Conservation (phyloP, 805 yeast species). For the Clavispora santaluciae region DNA sequence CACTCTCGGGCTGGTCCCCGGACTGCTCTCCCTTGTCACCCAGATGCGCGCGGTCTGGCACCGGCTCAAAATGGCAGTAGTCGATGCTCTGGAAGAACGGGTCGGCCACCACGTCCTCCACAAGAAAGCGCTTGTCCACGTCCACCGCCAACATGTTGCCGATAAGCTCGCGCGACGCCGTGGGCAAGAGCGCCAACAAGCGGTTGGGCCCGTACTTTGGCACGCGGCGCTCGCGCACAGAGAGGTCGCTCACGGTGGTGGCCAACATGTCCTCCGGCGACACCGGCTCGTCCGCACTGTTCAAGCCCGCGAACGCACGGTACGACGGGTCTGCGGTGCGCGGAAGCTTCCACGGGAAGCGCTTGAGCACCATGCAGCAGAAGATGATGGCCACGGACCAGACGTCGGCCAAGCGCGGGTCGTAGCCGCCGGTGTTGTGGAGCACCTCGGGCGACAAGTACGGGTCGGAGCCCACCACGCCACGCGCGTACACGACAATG, state of each 20-base stretch:
- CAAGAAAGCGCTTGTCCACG: constrained; percentile 51
- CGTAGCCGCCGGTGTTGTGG: constrained; percentile 46
- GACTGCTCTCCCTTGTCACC: background rate
- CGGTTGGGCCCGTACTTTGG: constrained; percentile 59
- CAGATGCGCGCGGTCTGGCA: constrained; percentile 9
- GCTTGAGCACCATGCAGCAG: constrained; percentile 80
- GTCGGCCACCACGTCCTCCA: constrained; percentile 53
- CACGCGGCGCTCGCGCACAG: constrained; percentile 5
- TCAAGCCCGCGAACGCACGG: constrained; percentile 46
- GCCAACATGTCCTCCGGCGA: constrained; percentile 8
- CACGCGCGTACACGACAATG: constrained; percentile 59
- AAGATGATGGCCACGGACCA: constrained; percentile 93
- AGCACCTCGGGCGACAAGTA: constrained; percentile 92
- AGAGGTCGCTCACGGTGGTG: constrained; percentile 10
- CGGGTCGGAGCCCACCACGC: constrained; percentile 95
- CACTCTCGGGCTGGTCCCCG: background rate
- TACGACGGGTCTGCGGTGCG: constrained; percentile 68
- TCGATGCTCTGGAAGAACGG: constrained; percentile 56
- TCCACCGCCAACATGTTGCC: constrained; percentile 60
- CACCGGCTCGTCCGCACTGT: constrained; percentile 8
- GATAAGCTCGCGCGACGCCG: constrained; percentile 56
- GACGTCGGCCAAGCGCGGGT: constrained; percentile 82
- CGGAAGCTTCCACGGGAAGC: constrained; percentile 98
- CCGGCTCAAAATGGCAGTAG: constrained; percentile 40
- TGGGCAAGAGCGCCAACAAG: constrained; percentile 66